phyloP scores from a whole-genome alignment of 805 yeast species.

The Kodamaea nitidulidarum region DNA sequence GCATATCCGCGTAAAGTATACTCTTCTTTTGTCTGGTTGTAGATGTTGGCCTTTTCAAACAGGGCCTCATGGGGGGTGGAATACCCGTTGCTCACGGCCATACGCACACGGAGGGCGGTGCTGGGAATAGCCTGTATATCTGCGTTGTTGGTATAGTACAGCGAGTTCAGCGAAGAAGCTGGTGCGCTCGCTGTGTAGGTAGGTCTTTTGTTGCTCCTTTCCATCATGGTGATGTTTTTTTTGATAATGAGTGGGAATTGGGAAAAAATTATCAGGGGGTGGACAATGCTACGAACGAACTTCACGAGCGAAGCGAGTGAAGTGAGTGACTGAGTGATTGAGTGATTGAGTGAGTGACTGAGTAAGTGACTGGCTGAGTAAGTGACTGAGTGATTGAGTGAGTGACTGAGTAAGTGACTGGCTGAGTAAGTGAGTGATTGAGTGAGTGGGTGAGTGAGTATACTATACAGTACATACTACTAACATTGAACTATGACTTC shows the following conservation, averaged over 20 bases:
- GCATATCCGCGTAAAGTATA: conserved; percentile 6
- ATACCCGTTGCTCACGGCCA: conserved; percentile 63
- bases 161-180: conserved; percentile 18
- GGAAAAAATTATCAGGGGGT: background rate
- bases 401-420: too few relatives aligned
- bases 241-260: background rate
- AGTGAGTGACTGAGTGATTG: too few relatives aligned
- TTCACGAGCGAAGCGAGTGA: too few relatives aligned
- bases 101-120: conserved; percentile 69
- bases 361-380: too few relatives aligned
- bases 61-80: conserved; percentile 11
- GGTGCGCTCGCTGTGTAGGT: conserved; percentile 16
- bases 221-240: conserved; percentile 1
- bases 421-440: too few relatives aligned
- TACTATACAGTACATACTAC: too few relatives aligned
- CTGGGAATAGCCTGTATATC: conserved; percentile 6
- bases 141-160: background rate
- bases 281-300: too few relatives aligned
- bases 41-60: conserved; percentile 7
- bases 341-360: too few relatives aligned
- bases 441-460: too few relatives aligned
- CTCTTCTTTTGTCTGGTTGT: conserved; percentile 6
- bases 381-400: too few relatives aligned
- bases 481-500: too few relatives aligned
- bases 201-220: conserved; percentile 22